Conservation (phyloP, 2,329 filamentous ascomycete species). For the Aspergillus pseudoterreus region DNA sequence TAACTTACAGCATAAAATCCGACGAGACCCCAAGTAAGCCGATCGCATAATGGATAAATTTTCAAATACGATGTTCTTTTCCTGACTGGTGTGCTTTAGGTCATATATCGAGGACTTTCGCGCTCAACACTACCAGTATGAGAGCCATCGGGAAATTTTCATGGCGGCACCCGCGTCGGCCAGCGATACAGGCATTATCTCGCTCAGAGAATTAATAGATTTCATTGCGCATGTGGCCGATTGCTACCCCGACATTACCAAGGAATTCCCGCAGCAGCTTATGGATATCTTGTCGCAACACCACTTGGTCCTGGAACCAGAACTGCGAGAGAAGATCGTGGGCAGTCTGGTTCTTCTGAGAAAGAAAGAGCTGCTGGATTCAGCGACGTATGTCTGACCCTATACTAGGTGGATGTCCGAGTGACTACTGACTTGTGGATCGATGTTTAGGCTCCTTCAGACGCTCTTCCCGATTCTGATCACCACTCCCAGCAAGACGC, state of each 20-base stretch:
- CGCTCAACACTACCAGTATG: slow-evolving; percentile 87
- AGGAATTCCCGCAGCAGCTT: slow-evolving; percentile 73
- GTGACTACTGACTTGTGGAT: not conserved
- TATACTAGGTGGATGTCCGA: not conserved
- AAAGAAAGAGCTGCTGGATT: slow-evolving; percentile 90
- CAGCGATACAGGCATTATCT: slow-evolving; percentile 73
- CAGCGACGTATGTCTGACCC: slow-evolving; percentile 51
- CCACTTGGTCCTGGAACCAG: slow-evolving; percentile 75
- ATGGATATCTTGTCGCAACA: slow-evolving; percentile 76
- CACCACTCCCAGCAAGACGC: slow-evolving; percentile 83
- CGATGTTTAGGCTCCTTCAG: slow-evolving; percentile 60
- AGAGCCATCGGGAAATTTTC: slow-evolving; percentile 87
- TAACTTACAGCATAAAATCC: slow-evolving; percentile 87
- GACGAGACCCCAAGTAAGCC: slow-evolving; percentile 72
- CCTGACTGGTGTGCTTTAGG: slow-evolving; percentile 38
- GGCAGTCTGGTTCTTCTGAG: slow-evolving; percentile 81
- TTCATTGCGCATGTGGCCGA: slow-evolving; percentile 92
- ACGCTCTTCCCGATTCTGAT: slow-evolving; percentile 93
- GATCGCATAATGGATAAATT: not conserved
- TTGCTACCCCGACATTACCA: slow-evolving; percentile 80
- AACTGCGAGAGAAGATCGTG: slow-evolving; percentile 90
- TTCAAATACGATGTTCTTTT: not conserved
- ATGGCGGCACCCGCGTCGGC: slow-evolving; percentile 75
- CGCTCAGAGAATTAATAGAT: slow-evolving; percentile 86
- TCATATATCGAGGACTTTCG: slow-evolving; percentile 88